phyloP scores from a whole-genome alignment of 1,284 basidiomycete species.

The Malassezia nana region DNA sequence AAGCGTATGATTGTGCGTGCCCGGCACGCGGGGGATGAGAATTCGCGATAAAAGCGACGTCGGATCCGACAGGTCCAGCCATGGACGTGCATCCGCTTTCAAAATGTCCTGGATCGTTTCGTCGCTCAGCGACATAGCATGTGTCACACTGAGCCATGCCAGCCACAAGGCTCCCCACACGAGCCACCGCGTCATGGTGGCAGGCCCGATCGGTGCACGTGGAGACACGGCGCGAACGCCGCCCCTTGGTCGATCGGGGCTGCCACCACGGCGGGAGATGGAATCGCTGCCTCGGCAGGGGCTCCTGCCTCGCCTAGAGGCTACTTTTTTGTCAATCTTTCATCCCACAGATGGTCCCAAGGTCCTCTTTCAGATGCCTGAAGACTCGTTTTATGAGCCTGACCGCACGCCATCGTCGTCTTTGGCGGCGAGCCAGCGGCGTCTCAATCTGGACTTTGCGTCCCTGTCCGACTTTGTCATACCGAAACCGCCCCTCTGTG shows the following conservation, averaged over 20 bases:
- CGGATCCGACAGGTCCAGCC: conserved; percentile 22
- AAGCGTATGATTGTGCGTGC: conserved; percentile 28
- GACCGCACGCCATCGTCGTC: background rate
- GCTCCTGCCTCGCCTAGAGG: conserved; percentile 59
- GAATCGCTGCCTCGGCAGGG: conserved; percentile 3
- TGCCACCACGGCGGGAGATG: too few species aligned
- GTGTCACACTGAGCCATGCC: background rate
- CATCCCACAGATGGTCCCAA: conserved; percentile 71
- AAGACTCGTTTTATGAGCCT: conserved; percentile 59
- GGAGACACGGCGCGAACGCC: too few species aligned
- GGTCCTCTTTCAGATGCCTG: conserved; percentile 79
- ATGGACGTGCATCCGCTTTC: conserved; percentile 19
- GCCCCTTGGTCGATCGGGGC: too few species aligned
- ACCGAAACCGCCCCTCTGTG: conserved; percentile 73
- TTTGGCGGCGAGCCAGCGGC: conserved; percentile 28
- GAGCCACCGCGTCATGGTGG: background rate
- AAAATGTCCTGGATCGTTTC: background rate
- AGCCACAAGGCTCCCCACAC: background rate
- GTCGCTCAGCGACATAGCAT: background rate
- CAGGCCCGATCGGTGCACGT: background rate
- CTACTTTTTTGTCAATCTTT: conserved; percentile 78
- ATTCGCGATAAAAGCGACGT: conserved; percentile 37
- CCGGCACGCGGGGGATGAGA: conserved; percentile 41
- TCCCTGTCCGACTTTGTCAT: conserved; percentile 90
- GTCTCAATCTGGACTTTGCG: conserved; percentile 61